Evolutionary conservation across 306 rosid genomes (phyloP), one percentile per base, ranked within the genome.

Genomic region (Crataegus laevigata): DNA sequence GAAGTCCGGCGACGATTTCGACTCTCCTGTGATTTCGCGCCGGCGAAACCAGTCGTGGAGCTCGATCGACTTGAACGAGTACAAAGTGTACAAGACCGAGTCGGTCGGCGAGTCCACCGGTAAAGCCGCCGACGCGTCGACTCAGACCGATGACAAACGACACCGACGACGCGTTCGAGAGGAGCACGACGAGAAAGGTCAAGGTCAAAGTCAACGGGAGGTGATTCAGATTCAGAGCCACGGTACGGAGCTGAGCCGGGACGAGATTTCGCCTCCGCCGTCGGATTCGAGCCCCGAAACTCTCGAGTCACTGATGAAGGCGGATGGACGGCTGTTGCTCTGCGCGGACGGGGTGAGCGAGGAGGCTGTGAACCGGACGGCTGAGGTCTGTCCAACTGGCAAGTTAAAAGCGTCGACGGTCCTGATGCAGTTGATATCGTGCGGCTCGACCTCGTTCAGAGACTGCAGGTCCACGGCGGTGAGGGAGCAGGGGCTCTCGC

Each of bases 241-340:
- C 15, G 85, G 87, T 63, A 87, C 94, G 84, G 99, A 91, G 75
- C 87, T 94, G 36, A 89, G 87, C 66, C 77, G 96, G 84, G 96
- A 79, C n/a, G 98, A 94, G 79, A 94, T 94, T 66, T 92, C 99
- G 47, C 99, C 99, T 72, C 99, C 99, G 51, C 97, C 96, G 85
- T 94, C 96, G 0, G 96, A 94, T 89, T 94, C 97, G 47, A 94
- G 97, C 75, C 96, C 99, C 2, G 99, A 94, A 66, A 92, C 99
- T 2, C 77, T 94, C 0, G 99, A 93, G 66, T 86, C 96, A 40
- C 71, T 92, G 66, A 86, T 94, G 99, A 94, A 85, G 64, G 96
- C 92, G 0, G 96, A 89, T 54, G 87, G 88, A 55, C 89, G 97
- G 83, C 62, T 88, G 21, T 84, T 88, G 78, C 59, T 89, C 68